Conservation (phyloP, 306 rosid species). For the Fagus crenata region DNA sequence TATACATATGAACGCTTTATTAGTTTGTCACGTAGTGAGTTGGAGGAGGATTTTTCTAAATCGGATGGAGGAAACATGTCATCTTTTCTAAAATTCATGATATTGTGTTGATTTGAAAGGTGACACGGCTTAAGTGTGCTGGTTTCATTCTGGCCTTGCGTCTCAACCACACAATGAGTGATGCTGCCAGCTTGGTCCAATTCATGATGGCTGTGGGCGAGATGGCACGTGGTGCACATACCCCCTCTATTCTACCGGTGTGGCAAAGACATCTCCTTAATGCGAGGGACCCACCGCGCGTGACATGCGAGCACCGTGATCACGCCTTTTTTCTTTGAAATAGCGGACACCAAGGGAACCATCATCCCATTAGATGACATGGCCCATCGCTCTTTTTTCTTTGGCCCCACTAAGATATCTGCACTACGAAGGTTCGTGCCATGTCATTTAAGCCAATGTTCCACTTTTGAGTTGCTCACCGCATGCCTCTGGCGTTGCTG, state of each 20-base stretch:
- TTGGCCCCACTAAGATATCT: conserved; percentile 12
- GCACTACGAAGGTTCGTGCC: conserved; percentile 28
- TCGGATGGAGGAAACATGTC: no score
- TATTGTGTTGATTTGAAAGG: not conserved
- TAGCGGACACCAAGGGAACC: conserved; percentile 8
- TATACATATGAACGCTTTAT: no score
- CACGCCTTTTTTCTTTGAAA: conserved; percentile 20
- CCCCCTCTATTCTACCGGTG: conserved; percentile 28
- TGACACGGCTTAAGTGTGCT: conserved; percentile 34
- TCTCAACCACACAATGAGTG: conserved; percentile 36
- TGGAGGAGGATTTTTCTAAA: no score
- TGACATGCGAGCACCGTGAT: conserved; percentile 25
- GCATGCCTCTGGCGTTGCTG: conserved; percentile 40
- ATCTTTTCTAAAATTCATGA: no score
- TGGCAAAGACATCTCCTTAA: conserved; percentile 38
- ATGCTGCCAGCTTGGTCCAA: conserved; percentile 1
- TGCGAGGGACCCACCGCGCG: conserved; percentile 30
- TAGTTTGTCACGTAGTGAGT: no score
- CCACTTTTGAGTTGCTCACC: conserved; percentile 34
- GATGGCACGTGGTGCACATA: conserved; percentile 14
- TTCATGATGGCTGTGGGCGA: conserved; percentile 30
- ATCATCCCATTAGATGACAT: not conserved
- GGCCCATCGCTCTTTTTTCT: conserved; percentile 24
- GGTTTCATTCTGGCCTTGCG: conserved; percentile 41
- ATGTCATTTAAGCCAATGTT: not conserved